Conservation (phyloP, 177 flowering plant genomes). For the Tripterygium wilfordii region DNA sequence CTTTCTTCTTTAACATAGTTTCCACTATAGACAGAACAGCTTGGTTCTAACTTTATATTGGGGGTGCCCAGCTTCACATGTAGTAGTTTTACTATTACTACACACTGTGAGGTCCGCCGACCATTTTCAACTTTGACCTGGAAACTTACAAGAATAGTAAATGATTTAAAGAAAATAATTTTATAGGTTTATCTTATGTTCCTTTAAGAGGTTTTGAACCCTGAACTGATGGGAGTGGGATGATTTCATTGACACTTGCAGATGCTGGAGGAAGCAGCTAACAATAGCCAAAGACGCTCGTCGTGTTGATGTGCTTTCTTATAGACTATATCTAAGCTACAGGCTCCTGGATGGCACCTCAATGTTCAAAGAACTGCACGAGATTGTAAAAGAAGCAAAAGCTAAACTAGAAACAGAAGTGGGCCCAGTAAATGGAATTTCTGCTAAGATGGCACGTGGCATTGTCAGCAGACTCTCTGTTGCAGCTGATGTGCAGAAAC, state of each 20-base stretch:
- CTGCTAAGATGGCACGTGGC: constrained; percentile 83
- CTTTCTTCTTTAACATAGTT: too few relatives aligned
- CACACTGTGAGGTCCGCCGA: too few relatives aligned
- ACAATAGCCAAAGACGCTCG: constrained; percentile 86
- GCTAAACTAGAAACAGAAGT: constrained; percentile 82
- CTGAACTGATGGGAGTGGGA: neutral
- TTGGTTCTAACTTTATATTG: too few relatives aligned
- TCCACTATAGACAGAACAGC: too few relatives aligned
- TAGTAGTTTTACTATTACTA: too few relatives aligned
- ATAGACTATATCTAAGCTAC: constrained; percentile 79
- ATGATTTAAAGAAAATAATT: too few relatives aligned
- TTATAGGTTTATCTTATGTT: too few relatives aligned
- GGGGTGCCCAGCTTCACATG: too few relatives aligned
- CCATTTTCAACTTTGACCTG: too few relatives aligned
- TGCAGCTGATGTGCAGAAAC: constrained; percentile 77
- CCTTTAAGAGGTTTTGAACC: too few relatives aligned
- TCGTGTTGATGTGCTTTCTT: constrained; percentile 81
- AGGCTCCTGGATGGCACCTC: constrained; percentile 88
- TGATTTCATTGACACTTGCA: constrained; percentile 23
- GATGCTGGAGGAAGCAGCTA: constrained; percentile 92
- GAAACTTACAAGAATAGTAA: too few relatives aligned
- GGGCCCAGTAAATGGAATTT: constrained; percentile 76
- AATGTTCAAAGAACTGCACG: constrained; percentile 69
- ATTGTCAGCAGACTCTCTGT: constrained; percentile 93
- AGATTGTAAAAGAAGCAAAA: constrained; percentile 64